Percentiles rank a stretch among this genome's conserved stretches.
Evolutionary conservation across 208 protist genomes (phyloP).

Genomic region (Acanthamoeba triangularis): DNA sequence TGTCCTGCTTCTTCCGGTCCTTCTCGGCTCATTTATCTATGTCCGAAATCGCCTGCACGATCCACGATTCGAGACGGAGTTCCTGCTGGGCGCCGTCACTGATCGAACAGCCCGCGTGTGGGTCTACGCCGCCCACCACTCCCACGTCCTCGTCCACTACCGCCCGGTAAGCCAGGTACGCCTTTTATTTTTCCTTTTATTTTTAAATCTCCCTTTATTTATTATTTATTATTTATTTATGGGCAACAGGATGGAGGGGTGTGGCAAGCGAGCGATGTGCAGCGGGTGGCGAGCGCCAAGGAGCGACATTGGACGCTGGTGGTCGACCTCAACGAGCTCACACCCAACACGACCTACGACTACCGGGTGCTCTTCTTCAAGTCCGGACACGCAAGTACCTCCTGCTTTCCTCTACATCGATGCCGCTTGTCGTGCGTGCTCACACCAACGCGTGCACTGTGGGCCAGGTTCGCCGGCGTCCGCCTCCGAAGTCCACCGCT

Average conservation of each 20-base stretch:
- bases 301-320: not conserved
- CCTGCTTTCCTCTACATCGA: not conserved
- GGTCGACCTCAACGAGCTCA: not conserved
- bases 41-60: not conserved
- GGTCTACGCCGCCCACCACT: slow-evolving; percentile 15
- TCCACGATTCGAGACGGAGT: not conserved
- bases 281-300: not conserved
- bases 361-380: slow-evolving; percentile 20
- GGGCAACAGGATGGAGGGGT: not conserved
- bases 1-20: not conserved
- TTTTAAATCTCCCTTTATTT: not conserved
- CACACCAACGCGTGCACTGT: not conserved
- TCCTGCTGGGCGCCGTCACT: not conserved
- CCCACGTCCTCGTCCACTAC: not conserved
- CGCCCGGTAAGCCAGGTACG: not conserved
- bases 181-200: not conserved
- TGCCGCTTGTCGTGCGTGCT: not conserved
- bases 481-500: not conserved
- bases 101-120: slow-evolving; percentile 4
- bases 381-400: not conserved
- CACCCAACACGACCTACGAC: not conserved
- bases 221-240: not conserved
- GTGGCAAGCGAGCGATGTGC: not conserved
- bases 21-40: not conserved
- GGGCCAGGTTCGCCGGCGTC: not conserved